These are phyloP conservation scores for Boletus eberwhitei DNA, from an alignment of 768 basidiomycete species.

Conservation along the genomic window DNA sequence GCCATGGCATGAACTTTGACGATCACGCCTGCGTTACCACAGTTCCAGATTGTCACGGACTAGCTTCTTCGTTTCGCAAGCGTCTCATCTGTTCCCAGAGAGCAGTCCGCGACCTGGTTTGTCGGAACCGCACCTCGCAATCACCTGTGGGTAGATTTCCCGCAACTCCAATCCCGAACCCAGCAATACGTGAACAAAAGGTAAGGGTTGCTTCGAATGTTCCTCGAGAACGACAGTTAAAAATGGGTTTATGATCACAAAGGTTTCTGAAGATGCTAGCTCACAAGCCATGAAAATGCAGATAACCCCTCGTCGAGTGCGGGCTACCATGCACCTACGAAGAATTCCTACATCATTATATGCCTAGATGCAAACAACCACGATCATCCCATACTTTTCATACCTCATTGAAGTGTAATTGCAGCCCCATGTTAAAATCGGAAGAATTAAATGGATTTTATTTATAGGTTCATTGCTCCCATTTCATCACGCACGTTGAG, in stretches of 20 bases:
- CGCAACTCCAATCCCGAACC: not conserved
- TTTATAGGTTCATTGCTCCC: not conserved
- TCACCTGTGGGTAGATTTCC: constrained; percentile 10
- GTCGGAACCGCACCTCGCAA: constrained; percentile 4
- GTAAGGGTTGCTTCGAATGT: not conserved
- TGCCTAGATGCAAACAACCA: not conserved
- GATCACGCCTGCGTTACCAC: constrained; percentile 23
- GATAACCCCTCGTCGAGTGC: not conserved
- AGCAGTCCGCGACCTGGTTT: constrained; percentile 11
- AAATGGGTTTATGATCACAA: not conserved
- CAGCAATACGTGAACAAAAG: not conserved
- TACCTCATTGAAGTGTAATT: not conserved
- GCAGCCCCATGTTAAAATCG: not conserved
- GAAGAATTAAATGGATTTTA: not conserved
- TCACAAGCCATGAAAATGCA: not conserved
- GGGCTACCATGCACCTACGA: not conserved
- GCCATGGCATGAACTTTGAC: constrained; percentile 14
- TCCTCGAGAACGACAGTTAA: not conserved
- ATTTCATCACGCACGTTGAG: not conserved
- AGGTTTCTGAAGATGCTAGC: not conserved
- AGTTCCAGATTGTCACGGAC: constrained; percentile 1
- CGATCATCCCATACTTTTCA: not conserved
- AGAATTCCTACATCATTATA: not conserved
- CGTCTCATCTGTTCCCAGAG: constrained; percentile 12
- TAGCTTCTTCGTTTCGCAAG: constrained; percentile 6